Evolutionary conservation across 495 filamentous ascomycete genomes (phyloP), one percentile per base, ranked within the genome.

Genomic region (Trichoderma gamsii): DNA sequence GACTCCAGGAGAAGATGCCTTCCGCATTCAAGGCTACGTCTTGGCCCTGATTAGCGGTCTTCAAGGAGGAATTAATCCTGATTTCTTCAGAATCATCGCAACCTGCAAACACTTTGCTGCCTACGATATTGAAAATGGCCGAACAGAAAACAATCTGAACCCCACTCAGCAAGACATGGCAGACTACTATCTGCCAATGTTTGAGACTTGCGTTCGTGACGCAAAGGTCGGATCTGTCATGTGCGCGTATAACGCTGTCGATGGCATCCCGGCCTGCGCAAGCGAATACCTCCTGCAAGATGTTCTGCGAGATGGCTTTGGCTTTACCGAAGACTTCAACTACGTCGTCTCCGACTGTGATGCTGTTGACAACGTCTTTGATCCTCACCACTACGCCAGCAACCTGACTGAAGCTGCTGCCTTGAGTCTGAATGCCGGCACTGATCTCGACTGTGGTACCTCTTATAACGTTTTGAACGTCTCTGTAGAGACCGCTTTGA

Each of bases 51-150:
- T 89, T 67, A 80, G 79, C 6, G 87, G 87, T 38, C 77, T 90
- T 15, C 84, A 90, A 69, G 87, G 87, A 15, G 56, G 56, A 11
- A 61, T 32, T 9, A 71, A 66, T 21, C n/a, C 72, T 41, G 64
- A 71, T 12, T 69, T 71, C 44, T 72, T 73, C 8, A 86, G 85
- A 70, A 73, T 89, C 16, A 80, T 87, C 7, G 83, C 86, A 9
- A 90, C 85, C 2, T 87, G 85, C 66, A 90, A 89, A 71, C 87
- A 90, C 71, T 90, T 78, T 68, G 87, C 84, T 12, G 87, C 82
- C 0, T 89, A 90, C 70, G 87, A 91, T 68, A 77, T 90, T 4
- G 89, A 91, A 72, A 71, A 74, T 41, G 76, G 69, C 29, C 23
- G 75, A 61, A 67, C 68, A 71, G 67, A 71, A 11, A 79, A 80